Conservation (phyloP, 192 early-diverging fungal genomes). For the Coemansia erecta region DNA sequence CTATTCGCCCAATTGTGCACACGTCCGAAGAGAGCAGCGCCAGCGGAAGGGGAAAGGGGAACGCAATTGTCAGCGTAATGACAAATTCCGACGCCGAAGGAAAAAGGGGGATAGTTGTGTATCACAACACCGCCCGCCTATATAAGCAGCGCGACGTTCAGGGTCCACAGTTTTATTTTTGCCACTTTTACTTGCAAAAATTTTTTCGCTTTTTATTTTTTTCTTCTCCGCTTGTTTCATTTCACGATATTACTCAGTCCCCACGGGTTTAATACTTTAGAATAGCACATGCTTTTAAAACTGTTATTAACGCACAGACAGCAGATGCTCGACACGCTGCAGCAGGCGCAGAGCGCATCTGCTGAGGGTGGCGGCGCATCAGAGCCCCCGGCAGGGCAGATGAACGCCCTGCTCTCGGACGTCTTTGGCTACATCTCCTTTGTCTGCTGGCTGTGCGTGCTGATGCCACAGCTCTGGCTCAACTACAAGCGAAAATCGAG, state of each 20-base stretch:
- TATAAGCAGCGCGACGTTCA: neutral
- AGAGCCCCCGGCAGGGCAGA: slow-evolving; percentile 2
- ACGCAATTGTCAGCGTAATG: too few species aligned
- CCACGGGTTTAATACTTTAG: slow-evolving; percentile 1
- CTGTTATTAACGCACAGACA: slow-evolving; percentile 21
- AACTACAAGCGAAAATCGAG: slow-evolving; percentile 51
- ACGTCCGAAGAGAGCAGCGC: too few species aligned
- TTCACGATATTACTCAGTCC: neutral
- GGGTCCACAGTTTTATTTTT: neutral
- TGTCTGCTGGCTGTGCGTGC: slow-evolving; percentile 40
- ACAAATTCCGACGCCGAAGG: too few species aligned
- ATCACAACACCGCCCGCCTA: too few species aligned
- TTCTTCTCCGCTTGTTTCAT: neutral
- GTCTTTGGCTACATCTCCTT: slow-evolving; percentile 46
- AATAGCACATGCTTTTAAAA: slow-evolving; percentile 20
- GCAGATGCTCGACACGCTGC: slow-evolving; percentile 27
- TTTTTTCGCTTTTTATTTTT: slow-evolving; percentile 7
- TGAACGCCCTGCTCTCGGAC: slow-evolving; percentile 35
- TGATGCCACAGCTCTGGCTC: slow-evolving; percentile 46
- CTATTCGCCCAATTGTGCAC: too few species aligned
- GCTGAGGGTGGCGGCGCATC: neutral
- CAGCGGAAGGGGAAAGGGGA: too few species aligned
- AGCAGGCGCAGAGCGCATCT: slow-evolving; percentile 7
- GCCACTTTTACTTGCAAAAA: slow-evolving; percentile 3
- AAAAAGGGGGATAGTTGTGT: too few species aligned